Conservation (phyloP, 2,329 filamentous ascomycete genomes). For the Paecilomyces formosus region DNA sequence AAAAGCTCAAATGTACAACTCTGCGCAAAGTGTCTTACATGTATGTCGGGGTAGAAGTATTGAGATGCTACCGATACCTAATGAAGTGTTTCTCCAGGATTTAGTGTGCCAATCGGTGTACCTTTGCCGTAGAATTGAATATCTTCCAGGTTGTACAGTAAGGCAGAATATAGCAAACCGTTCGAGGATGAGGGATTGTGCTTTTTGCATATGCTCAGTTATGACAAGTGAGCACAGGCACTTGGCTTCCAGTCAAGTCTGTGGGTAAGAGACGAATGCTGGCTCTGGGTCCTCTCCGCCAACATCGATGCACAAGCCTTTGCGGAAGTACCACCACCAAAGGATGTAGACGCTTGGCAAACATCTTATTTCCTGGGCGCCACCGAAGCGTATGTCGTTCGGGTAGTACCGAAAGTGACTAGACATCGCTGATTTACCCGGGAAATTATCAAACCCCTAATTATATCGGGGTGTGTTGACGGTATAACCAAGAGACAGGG, state of each 20-base stretch:
- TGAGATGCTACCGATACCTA: too few relatives aligned
- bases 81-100: too few relatives aligned
- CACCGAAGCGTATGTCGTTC: not conserved
- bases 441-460: not conserved
- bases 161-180: too few relatives aligned
- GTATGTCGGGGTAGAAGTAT: too few relatives aligned
- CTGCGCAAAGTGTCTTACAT: too few relatives aligned
- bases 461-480: not conserved
- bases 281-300: not conserved
- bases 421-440: not conserved
- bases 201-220: not conserved
- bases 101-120: too few relatives aligned
- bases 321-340: not conserved
- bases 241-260: too few relatives aligned
- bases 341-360: not conserved
- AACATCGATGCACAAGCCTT: not conserved
- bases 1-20: not conserved
- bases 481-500: not conserved
- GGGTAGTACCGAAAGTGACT: not conserved
- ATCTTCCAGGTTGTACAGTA: too few relatives aligned
- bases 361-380: not conserved
- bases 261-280: too few relatives aligned
- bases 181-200: too few relatives aligned
- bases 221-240: not conserved
- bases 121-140: too few relatives aligned